A percentile compares a stretch with the other conserved stretches of the same genome.
Conservation (phyloP, 768 basidiomycete genomes). For the Termitomyces sp. region DNA sequence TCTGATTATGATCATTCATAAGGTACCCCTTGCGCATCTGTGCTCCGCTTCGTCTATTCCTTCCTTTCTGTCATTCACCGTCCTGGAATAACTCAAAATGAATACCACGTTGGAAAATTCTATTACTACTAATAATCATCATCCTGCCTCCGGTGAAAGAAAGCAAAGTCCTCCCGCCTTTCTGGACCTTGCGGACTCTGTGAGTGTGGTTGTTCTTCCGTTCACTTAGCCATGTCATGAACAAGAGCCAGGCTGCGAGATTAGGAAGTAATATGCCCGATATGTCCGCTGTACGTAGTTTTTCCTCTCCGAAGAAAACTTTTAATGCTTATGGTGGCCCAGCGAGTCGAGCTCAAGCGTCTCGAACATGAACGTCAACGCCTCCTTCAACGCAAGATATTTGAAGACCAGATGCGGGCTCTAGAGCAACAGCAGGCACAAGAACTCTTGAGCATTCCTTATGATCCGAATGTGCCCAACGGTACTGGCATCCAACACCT, state of each 20-base stretch:
- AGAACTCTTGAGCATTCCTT: constrained; percentile 75
- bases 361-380: constrained; percentile 92
- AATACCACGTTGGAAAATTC: constrained; percentile 65
- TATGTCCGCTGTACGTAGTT: constrained; percentile 69
- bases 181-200: constrained; percentile 91
- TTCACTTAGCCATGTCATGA: constrained; percentile 16
- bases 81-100: constrained; percentile 65
- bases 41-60: constrained; percentile 49
- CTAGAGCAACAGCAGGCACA: constrained; percentile 90
- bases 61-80: constrained; percentile 53
- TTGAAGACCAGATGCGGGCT: constrained; percentile 95
- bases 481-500: constrained; percentile 62
- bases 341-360: constrained; percentile 90
- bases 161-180: constrained; percentile 91
- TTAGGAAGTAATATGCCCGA: constrained; percentile 86
- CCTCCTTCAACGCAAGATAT: constrained; percentile 77
- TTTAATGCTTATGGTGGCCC: constrained; percentile 6
- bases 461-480: constrained; percentile 45
- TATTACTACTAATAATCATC: constrained; percentile 73
- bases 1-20: constrained; percentile 24
- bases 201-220: constrained; percentile 37
- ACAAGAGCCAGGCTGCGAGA: constrained; percentile 61
- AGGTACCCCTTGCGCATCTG: constrained; percentile 50
- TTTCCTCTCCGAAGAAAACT: not conserved
- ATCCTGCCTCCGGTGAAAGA: constrained; percentile 59